Evolutionary conservation across 1,284 basidiomycete genomes (phyloP).

Genomic region (Meira nashicola): DNA sequence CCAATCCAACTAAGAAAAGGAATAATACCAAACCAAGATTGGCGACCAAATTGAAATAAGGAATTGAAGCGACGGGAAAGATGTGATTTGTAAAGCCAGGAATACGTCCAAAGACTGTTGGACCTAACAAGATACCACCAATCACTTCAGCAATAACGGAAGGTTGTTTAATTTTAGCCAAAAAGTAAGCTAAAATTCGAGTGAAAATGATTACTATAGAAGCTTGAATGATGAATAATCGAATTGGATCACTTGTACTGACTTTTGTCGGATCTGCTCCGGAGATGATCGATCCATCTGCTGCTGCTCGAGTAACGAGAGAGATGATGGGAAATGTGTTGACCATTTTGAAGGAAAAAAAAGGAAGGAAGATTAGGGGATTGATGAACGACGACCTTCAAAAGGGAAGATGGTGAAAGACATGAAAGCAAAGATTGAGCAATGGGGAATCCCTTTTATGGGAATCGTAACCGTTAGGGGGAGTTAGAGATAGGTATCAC

Average conservation of each 20-base stretch:
- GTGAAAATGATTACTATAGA: constrained; percentile 66
- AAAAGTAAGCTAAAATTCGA: constrained; percentile 64
- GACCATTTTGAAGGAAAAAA: not conserved
- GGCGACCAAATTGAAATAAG: constrained; percentile 81
- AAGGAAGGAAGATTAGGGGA: not conserved
- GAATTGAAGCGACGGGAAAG: constrained; percentile 58
- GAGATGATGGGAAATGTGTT: not conserved
- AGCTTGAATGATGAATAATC: constrained; percentile 77
- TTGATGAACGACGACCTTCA: not conserved
- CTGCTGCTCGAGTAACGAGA: constrained; percentile 20
- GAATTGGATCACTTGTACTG: constrained; percentile 65
- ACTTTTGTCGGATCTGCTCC: constrained; percentile 65
- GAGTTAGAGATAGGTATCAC: no score
- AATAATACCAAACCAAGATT: constrained; percentile 67
- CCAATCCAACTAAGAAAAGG: constrained; percentile 82
- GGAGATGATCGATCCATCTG: constrained; percentile 57
- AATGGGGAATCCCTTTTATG: no score
- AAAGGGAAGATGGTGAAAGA: not conserved
- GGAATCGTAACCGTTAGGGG: no score
- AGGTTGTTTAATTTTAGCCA: constrained; percentile 71
- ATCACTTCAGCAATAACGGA: constrained; percentile 83
- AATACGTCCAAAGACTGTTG: constrained; percentile 46
- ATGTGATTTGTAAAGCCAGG: constrained; percentile 47
- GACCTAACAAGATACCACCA: constrained; percentile 67
- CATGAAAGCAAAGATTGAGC: not conserved